Base-by-base conservation (phyloP, 495 filamentous ascomycete species). In the Penicillium cinerascens region DNA sequence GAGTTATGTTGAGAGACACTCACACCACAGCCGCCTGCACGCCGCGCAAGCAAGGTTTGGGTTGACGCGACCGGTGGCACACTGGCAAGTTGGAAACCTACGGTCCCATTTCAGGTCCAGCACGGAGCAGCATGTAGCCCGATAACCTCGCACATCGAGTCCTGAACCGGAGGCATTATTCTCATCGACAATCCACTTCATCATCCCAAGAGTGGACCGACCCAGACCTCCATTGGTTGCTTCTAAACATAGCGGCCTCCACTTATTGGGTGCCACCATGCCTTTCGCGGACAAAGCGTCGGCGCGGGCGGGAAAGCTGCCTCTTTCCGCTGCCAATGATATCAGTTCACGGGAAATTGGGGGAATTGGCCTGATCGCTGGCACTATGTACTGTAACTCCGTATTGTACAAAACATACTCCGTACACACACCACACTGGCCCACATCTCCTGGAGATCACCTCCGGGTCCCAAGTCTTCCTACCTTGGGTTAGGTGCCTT, bases 221-320 rank as follows among this genome's bases (percentile, higher is more conserved):
- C 18, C 22, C 55, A 22, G 4, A 13, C 39, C 20, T 15, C 54
- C n/a, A 65, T 65, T 65, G 56, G 62, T 40, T 25, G 52, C 58
- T 61, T 57, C 59, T 63, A 63, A 59, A 63, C 42, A 63, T 63
- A 60, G 60, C 47, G 56, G 43, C 36, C 45, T 50, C 59, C 59
- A 55, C 56, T 22, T 27, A 20, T 17, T 29, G 36, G 16, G 43
- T 29, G 8, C 16, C 42, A 15, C 43, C 39, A 53, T 48, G 33
- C 41, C 52, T 16, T 27, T 52, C 25, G 25, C 18, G 40, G 51
- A 45, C 18, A 45, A 60, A 50, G 57, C 44, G 58, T 61, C 51
- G 37, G 33, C 29, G 40, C 54, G 50, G 55, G 49, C 52, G 54
- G 61, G 46, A 53, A 27, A 46, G 46, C 50, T 44, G 44, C 43